Evolutionary conservation across 495 filamentous ascomycete species (phyloP).

Genomic region (Penicillium canescens): DNA sequence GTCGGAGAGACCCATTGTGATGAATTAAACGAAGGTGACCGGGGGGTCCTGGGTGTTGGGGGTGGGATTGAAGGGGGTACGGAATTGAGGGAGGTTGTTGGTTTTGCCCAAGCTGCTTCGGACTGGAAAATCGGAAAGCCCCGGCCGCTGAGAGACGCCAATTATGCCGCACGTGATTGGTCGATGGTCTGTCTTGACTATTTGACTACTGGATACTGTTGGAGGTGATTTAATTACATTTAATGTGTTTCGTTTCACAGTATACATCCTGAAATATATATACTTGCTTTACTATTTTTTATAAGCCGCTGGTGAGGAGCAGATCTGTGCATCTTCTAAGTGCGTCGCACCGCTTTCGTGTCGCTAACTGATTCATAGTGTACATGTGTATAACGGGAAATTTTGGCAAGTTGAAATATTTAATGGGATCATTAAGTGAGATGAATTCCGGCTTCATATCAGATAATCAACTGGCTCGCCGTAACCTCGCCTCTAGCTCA

Average conservation of each 20-base stretch:
- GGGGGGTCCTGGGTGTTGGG: constrained; percentile 22
- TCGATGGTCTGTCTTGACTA: constrained; percentile 1
- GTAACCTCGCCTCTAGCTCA: constrained; percentile 53
- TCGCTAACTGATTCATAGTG: constrained; percentile 19
- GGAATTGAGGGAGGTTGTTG: constrained; percentile 36
- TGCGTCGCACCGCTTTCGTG: constrained; percentile 6
- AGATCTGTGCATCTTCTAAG: constrained; percentile 1
- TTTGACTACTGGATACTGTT: background rate
- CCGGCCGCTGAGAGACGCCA: constrained; percentile 44
- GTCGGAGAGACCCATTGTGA: constrained; percentile 64
- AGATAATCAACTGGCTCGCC: constrained; percentile 29
- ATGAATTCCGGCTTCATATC: background rate
- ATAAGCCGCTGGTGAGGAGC: background rate
- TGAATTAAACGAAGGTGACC: constrained; percentile 38
- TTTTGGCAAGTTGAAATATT: background rate
- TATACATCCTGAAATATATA: too few relatives aligned
- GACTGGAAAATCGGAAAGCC: constrained; percentile 47
- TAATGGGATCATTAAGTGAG: background rate
- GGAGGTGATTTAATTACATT: background rate
- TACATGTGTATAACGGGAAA: constrained; percentile 15
- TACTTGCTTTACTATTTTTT: too few relatives aligned
- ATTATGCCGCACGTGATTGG: constrained; percentile 52
- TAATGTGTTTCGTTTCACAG: too few relatives aligned
- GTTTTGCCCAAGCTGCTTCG: constrained; percentile 39
- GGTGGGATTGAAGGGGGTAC: constrained; percentile 31